phyloP scores from a whole-genome alignment of 257 asterid species.

The Nyctanthes arbortristis region DNA sequence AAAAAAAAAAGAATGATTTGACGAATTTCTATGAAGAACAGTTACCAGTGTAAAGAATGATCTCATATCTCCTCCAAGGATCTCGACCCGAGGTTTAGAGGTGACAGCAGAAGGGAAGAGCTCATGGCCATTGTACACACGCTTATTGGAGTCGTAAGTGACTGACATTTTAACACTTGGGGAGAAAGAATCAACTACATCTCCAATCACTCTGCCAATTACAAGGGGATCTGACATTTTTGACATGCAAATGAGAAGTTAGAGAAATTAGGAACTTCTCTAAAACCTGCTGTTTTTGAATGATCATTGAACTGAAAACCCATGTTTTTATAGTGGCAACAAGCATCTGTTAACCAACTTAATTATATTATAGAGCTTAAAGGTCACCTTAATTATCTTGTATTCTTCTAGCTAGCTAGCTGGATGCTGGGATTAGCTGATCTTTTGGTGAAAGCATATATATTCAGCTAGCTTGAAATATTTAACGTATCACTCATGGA shows the following conservation, averaged over 20 bases:
- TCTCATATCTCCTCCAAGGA: constrained; percentile 78
- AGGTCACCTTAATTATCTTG: too few relatives aligned
- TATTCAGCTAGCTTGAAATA: too few relatives aligned
- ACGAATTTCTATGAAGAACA: background rate
- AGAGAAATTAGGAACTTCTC: background rate
- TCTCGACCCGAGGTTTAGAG: constrained; percentile 69
- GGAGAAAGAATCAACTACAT: constrained; percentile 63
- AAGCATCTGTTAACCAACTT: constrained; percentile 16
- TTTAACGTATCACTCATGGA: too few relatives aligned
- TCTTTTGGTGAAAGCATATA: too few relatives aligned
- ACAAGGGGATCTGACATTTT: constrained; percentile 59
- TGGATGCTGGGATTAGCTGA: too few relatives aligned
- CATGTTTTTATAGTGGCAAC: constrained; percentile 50
- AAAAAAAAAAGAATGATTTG: background rate
- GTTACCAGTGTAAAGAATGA: constrained; percentile 80
- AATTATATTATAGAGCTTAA: too few relatives aligned
- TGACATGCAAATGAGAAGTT: constrained; percentile 4
- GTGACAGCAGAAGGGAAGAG: constrained; percentile 63
- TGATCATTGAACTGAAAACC: constrained; percentile 28
- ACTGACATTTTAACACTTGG: constrained; percentile 60
- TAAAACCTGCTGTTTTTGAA: background rate
- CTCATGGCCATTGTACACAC: constrained; percentile 82
- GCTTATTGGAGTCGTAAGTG: constrained; percentile 57
- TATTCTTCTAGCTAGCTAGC: too few relatives aligned
- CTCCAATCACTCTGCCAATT: constrained; percentile 78